These are phyloP conservation scores for Penicillium robsamsonii DNA, from an alignment of 495 filamentous ascomycete genomes.

Conservation along the genomic window DNA sequence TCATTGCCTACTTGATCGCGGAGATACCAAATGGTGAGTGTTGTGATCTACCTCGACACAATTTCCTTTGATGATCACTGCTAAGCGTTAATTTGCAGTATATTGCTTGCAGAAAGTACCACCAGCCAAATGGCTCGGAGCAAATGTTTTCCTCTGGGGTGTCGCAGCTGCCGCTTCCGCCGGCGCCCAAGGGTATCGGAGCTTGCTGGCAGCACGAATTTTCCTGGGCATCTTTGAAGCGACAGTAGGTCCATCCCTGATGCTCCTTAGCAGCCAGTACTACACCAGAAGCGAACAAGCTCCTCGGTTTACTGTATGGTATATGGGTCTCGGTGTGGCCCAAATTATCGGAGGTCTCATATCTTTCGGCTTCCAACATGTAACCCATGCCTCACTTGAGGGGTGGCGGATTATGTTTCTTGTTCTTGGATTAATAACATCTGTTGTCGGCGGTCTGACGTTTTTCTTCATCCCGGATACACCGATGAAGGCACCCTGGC, in stretches of 20 bases:
- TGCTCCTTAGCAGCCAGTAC: constrained; percentile 50
- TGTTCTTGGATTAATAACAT: constrained; percentile 58
- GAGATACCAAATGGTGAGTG: constrained; percentile 53
- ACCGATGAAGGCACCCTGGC: constrained; percentile 55
- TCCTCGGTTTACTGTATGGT: constrained; percentile 62
- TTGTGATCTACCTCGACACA: background rate
- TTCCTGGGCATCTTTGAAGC: constrained; percentile 69
- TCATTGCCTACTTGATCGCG: constrained; percentile 53
- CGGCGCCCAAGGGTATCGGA: constrained; percentile 18
- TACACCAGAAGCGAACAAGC: constrained; percentile 65
- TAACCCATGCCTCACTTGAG: constrained; percentile 32
- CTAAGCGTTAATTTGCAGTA: constrained; percentile 8
- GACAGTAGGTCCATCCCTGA: constrained; percentile 57
- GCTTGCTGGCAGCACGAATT: constrained; percentile 41
- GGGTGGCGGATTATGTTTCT: constrained; percentile 68
- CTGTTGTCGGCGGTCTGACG: constrained; percentile 49
- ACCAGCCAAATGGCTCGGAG: constrained; percentile 52
- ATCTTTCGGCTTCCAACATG: constrained; percentile 52
- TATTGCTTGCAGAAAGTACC: constrained; percentile 46
- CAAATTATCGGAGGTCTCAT: constrained; percentile 62
- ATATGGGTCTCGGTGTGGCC: constrained; percentile 58
- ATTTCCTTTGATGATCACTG: background rate
- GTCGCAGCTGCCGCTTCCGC: constrained; percentile 31
- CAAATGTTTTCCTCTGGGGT: constrained; percentile 51
- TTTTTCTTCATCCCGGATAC: constrained; percentile 59